Evolutionary conservation across 2,329 filamentous ascomycete species (phyloP), one percentile per base, ranked within the genome.

Genomic region (Aspergillus udagawae): DNA sequence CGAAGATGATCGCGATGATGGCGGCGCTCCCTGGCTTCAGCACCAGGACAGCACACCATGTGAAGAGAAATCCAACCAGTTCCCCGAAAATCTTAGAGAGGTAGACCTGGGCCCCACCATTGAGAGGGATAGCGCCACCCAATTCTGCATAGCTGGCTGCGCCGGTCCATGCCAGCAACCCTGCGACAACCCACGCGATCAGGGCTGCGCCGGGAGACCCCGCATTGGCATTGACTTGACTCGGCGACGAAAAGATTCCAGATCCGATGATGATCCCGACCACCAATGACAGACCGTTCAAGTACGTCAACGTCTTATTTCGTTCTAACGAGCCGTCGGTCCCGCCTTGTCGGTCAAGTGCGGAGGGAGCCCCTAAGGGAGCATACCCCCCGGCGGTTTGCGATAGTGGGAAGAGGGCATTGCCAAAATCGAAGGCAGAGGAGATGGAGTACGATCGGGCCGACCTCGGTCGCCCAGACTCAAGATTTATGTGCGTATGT

Each of bases 1-100:
- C 94, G 80, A 97, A 97, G 68, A 99, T 97, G 65, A 99, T 97
- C 63, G 93, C 84, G 63, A 99, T 91, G 70, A 99, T 99, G 60
- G 94, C 94, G 9, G 92, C 88, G 42, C 90, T 90, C 2, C 94
- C 94, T 0, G 94, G 94, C 77, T 97, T 97, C 60, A 99, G 80
- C 12, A 99, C 94, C 59, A 94, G 83, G 17, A 97, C 91, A 0
- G 94, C 92, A 52, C 91, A 92, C 94, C 94, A 99, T 1, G 92
- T 95, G 74, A 97, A 99, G 35, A 97, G 79, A 70, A 99, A 99
- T 0, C 94, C 94, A 1, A 87, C 85, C 68, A 96, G 80, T 76
- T 99, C 94, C 54, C 93, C 93, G 73, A 97, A 96, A 58, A 96
- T 99, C 77, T 97, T 97, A 63, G 91, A 88, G 47, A 99, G 80